Conservation (phyloP, 345 rosid genomes). For the Dipteronia dyeriana region DNA sequence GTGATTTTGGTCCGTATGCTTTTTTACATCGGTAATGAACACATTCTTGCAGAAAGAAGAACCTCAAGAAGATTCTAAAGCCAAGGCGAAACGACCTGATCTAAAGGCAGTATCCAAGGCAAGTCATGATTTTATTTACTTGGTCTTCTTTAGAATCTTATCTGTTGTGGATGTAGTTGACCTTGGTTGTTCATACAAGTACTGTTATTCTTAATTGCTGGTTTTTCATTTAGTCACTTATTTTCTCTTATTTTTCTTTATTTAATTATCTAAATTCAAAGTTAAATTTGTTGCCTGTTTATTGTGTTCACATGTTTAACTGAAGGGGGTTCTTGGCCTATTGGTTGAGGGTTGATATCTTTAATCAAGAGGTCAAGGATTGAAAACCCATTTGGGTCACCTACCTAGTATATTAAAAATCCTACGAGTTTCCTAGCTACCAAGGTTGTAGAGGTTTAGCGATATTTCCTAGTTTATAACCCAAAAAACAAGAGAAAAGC, state of each 20-base stretch:
- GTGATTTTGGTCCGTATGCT: not conserved
- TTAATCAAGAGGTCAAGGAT: too few species aligned
- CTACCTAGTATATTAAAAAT: not conserved
- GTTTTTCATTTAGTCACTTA: not conserved
- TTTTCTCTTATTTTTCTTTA: not conserved
- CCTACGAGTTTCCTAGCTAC: not conserved
- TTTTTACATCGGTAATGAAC: not conserved
- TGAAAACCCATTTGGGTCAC: not conserved
- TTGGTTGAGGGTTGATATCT: not conserved
- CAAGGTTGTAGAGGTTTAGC: not conserved
- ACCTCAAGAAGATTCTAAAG: slow-evolving; percentile 32
- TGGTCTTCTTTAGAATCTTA: not conserved
- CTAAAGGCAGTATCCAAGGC: slow-evolving; percentile 80
- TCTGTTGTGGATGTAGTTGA: too few species aligned
- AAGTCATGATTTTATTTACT: slow-evolving; percentile 32
- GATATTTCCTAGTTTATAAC: too few species aligned
- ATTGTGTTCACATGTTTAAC: not conserved
- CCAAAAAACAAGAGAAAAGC: too few species aligned
- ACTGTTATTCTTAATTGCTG: not conserved
- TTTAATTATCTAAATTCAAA: not conserved
- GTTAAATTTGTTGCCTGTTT: not conserved
- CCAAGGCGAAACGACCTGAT: slow-evolving; percentile 69
- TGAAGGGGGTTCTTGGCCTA: not conserved
- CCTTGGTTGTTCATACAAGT: too few species aligned
- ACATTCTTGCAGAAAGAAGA: slow-evolving; percentile 40